Base-by-base conservation (phyloP, 2,329 filamentous ascomycete species). In the Penicillium psychrosexuale region DNA sequence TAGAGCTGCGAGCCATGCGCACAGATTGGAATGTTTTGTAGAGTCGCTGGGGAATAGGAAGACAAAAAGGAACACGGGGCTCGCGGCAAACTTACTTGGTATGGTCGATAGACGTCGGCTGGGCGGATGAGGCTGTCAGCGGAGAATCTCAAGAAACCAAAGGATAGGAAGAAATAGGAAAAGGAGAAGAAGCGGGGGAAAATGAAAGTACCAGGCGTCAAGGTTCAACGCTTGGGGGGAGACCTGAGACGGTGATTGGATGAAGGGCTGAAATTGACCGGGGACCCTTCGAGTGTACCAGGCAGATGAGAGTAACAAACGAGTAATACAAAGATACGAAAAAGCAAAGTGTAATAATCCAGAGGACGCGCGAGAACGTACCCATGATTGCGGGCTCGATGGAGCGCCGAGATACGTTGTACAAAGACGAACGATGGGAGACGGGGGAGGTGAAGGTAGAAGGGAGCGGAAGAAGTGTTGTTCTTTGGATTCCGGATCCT, bases 51-150 rank as follows among this genome's bases (percentile, higher is more conserved):
- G 12, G 38, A 34, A 40, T 24, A 24, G 47, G 47, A 38, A 27
- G 53, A 31, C 19, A 48, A 51, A 24, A 42, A 53, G 55, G 22
- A 42, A 53, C 54, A 53, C 46, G 55, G 6, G 43, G 47, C 39
- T 34, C 8, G 27, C 17, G 33, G 38, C 28, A 34, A 42, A 76
- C 75, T 75, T 73, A 78, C 75, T 74, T 76, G 72, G 61, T 70
- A 68, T 60, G 75, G 75, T 59, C 75, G 75, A 70, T 78, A 78
- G 52, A 77, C 73, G 75, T 78, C 75, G 59, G 75, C 75, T 75
- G 66, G 56, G 34, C 46, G 55, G 42, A 55, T 43, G 51, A 57
- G 43, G 51, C 31, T 46, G 51, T 60, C 33, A 61, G 57, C 45
- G 33, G 48, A 44, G 39, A 31, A 52, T 48, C 47, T 51, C 37